These are phyloP conservation scores for Aspergillus eucalypticola DNA, from an alignment of 2,329 filamentous ascomycete species.

Conservation along the genomic window DNA sequence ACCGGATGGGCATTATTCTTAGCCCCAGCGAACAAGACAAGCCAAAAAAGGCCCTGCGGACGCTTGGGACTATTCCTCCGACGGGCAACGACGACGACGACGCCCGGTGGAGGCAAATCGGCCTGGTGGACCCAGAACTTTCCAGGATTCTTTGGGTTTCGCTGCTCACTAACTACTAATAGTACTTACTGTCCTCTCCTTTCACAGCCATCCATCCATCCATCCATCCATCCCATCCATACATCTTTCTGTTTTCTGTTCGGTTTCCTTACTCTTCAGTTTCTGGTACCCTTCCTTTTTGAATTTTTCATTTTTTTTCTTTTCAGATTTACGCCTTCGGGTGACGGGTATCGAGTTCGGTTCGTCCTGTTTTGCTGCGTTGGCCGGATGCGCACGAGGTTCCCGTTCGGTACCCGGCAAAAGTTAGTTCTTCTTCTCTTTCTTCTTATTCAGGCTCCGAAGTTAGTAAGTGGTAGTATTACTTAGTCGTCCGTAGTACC, in stretches of 20 bases:
- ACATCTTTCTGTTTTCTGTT: background rate
- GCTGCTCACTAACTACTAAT: background rate
- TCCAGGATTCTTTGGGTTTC: slow-evolving; percentile 4
- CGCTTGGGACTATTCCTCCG: background rate
- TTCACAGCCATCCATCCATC: background rate
- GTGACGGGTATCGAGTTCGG: background rate
- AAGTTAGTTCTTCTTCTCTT: background rate
- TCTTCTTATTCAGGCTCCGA: too few species aligned
- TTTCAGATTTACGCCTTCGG: background rate
- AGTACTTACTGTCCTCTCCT: background rate
- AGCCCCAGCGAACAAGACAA: background rate
- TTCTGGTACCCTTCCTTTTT: background rate
- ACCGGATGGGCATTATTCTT: background rate
- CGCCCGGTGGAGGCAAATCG: slow-evolving; percentile 11
- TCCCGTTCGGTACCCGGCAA: slow-evolving; percentile 3
- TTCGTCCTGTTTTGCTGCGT: background rate
- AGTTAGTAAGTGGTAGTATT: too few species aligned
- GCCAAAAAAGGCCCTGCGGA: background rate
- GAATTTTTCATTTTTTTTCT: too few species aligned
- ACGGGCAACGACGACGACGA: background rate
- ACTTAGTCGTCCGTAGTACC: too few species aligned
- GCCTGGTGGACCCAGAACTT: slow-evolving; percentile 5
- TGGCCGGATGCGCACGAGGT: slow-evolving; percentile 12
- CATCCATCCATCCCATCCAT: background rate
- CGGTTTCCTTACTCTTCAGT: background rate